Evolutionary conservation across 106 monocot species (phyloP), one percentile per base, ranked within the genome.

Genomic region (Vanilla planifolia): DNA sequence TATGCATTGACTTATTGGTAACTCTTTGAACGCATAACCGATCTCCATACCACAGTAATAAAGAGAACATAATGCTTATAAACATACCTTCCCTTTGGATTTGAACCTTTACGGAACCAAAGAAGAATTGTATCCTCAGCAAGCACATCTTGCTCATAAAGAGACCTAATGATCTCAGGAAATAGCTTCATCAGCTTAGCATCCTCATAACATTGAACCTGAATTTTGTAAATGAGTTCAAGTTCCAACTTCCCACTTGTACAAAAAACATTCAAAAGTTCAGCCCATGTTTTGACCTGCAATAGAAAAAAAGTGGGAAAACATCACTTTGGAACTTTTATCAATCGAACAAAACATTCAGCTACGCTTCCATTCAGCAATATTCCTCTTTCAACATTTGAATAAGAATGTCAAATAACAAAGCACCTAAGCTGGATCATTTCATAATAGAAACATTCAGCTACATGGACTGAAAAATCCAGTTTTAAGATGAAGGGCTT

Each of bases 61-160:
- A n/a, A n/a, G n/a, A n/a, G n/a, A n/a, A n/a, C n/a, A n/a, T n/a
- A n/a, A n/a, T n/a, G n/a, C n/a, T n/a, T n/a, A n/a, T n/a, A n/a
- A n/a, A n/a, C 61, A 61, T 70, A 93, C 93, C 93, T 89, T 55
- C 94, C 94, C 80, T 89, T 95, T n/a, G 85, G 89, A 63, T 95
- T 95, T 32, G 78, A 43, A 32, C 94, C 94, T 69, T 89, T 95
- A 8, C 80, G 89, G 51, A 95, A 89, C 94, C 94, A 95, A 67
- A 80, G 78, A 57, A 95, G 86, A 65, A 95, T 86, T n/a, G 94
- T 95, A 55, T 95, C 94, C 75, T 95, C 94, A 56, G 94, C 94
- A 51, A 95, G 78, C 36, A 95, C 94, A 86, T 95, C 94, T 67
- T 78, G 94, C 1, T 95, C 94, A 74, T 95, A 95, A n/a, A 95